Conservation (phyloP, 2,329 filamentous ascomycete genomes). For the Phaeosphaeria sp. region DNA sequence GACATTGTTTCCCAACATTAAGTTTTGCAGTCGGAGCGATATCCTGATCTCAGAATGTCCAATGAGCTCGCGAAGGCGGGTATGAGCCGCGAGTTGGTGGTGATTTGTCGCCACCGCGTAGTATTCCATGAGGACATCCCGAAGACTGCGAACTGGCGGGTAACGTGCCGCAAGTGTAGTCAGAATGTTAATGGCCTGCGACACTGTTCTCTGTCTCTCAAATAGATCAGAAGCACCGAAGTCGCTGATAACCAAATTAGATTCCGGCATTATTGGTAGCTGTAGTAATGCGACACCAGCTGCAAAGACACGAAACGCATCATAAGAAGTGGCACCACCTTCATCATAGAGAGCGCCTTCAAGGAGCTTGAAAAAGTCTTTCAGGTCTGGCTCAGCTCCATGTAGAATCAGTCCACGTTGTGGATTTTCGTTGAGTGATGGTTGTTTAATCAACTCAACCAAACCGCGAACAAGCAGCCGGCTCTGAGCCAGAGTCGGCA, state of each 20-base stretch:
- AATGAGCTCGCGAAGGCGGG: conserved; percentile 2
- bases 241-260: background rate
- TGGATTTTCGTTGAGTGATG: background rate
- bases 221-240: background rate
- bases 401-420: background rate
- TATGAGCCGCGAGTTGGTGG: background rate
- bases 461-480: conserved; percentile 1
- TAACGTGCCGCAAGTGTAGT: conserved; percentile 5
- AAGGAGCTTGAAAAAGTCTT: conserved; percentile 2
- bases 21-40: background rate
- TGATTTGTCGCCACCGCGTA: background rate
- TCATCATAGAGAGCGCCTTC: conserved; percentile 3
- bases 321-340: conserved; percentile 2
- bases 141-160: background rate
- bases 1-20: background rate
- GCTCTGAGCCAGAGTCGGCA: background rate
- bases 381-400: conserved; percentile 2
- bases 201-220: background rate
- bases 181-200: conserved; percentile 2
- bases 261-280: background rate
- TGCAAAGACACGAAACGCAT: conserved; percentile 7
- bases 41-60: conserved; percentile 1
- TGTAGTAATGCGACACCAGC: conserved; percentile 1
- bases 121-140: conserved; percentile 3
- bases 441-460: conserved; percentile 6